These are phyloP conservation scores for Boletus vermiculosoides DNA, from an alignment of 768 basidiomycete genomes.

Conservation along the genomic window DNA sequence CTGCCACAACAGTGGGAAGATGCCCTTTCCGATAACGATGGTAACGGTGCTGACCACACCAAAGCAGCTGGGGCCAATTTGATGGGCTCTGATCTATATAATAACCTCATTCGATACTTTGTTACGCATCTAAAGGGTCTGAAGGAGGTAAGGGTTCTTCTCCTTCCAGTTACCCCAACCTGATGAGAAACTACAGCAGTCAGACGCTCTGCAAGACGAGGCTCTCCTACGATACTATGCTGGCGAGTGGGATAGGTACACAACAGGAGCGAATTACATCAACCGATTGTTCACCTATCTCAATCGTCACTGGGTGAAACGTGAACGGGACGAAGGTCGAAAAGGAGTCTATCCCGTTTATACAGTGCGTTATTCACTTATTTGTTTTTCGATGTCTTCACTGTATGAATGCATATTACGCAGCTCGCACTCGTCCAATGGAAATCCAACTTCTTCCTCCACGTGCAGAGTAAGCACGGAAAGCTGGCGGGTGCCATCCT, in stretches of 20 bases:
- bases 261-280: constrained; percentile 95
- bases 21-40: constrained; percentile 22
- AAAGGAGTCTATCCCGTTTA: constrained; percentile 95
- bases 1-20: constrained; percentile 23
- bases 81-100: constrained; percentile 97
- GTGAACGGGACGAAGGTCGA: constrained; percentile 95
- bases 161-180: constrained; percentile 14
- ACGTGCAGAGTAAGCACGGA: constrained; percentile 76
- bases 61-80: constrained; percentile 81
- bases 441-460: constrained; percentile 87
- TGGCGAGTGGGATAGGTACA: constrained; percentile 93
- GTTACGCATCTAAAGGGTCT: constrained; percentile 70
- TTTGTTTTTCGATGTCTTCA: neutral
- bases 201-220: constrained; percentile 81
- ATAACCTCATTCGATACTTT: constrained; percentile 91
- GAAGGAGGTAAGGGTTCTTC: constrained; percentile 51
- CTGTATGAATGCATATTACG: neutral
- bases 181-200: constrained; percentile 47
- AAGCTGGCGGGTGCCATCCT: constrained; percentile 88
- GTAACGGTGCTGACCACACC: constrained; percentile 18
- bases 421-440: constrained; percentile 95
- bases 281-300: constrained; percentile 97
- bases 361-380: constrained; percentile 57
- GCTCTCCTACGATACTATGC: constrained; percentile 89
- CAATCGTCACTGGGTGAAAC: constrained; percentile 98